Percentiles rank a stretch among this genome's conserved stretches.
phyloP scores from a whole-genome alignment of 208 protist genomes.

The Acanthamoeba royreba region DNA sequence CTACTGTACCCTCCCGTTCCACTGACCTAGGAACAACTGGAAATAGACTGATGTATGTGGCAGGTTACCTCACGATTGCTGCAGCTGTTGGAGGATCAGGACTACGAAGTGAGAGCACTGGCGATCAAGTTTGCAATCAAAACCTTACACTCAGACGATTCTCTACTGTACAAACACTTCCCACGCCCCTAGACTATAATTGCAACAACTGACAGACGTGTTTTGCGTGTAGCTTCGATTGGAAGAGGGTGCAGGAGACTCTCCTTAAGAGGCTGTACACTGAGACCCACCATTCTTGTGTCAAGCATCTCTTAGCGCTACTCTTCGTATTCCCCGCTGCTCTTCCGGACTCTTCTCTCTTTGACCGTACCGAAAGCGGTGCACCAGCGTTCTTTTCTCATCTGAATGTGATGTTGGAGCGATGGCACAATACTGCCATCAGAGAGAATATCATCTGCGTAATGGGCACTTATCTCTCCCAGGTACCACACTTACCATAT shows the following conservation, averaged over 20 bases:
- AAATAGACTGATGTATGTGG: not conserved
- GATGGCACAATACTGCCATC: not conserved
- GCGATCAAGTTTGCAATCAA: not conserved
- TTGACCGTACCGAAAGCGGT: not conserved
- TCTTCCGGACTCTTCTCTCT: not conserved
- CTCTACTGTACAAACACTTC: not conserved
- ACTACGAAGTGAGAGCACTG: not conserved
- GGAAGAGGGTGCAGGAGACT: not conserved
- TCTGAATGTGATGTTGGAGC: not conserved
- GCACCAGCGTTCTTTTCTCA: not conserved
- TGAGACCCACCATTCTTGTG: not conserved
- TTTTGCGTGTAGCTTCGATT: not conserved
- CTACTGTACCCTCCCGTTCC: not conserved
- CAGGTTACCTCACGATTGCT: not conserved
- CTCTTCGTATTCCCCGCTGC: not conserved
- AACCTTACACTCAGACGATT: not conserved
- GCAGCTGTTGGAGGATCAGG: not conserved
- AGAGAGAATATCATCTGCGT: not conserved
- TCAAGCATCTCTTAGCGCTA: not conserved
- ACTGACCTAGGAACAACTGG: not conserved
- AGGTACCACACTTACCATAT: not conserved
- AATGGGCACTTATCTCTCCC: not conserved
- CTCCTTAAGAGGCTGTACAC: not conserved
- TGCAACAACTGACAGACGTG: too few relatives aligned
- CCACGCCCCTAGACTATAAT: too few relatives aligned